Conservation (phyloP, 257 asterid species). For the Fraxinus excelsior region DNA sequence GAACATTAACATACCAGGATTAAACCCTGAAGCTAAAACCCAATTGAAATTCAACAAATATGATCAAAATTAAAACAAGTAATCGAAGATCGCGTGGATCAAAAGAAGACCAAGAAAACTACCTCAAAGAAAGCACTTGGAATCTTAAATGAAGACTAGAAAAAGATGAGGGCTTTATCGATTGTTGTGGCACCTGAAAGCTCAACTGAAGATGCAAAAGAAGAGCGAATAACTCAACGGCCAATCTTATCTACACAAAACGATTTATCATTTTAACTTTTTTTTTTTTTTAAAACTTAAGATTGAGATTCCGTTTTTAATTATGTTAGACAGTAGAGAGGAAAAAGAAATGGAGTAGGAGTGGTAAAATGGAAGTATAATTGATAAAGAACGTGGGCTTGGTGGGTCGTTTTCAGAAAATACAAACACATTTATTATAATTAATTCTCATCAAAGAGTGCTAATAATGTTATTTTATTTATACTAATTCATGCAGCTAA, state of each 20-base stretch:
- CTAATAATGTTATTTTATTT: not conserved
- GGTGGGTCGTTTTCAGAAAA: conserved; percentile 36
- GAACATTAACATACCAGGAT: conserved; percentile 23
- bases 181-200: conserved; percentile 27
- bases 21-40: conserved; percentile 28
- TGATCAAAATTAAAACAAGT: conserved; percentile 26
- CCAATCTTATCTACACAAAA: conserved; percentile 35
- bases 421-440: conserved; percentile 6
- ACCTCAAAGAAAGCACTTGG: conserved; percentile 12
- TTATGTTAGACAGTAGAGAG: conserved; percentile 23
- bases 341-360: not conserved
- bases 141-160: conserved; percentile 6
- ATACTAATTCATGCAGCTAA: conserved; percentile 12
- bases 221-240: conserved; percentile 19
- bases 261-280: conserved; percentile 15
- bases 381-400: conserved; percentile 39
- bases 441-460: not conserved
- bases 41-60: conserved; percentile 31
- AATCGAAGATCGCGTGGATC: conserved; percentile 32
- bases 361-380: not conserved
- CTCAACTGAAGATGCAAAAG: conserved; percentile 23
- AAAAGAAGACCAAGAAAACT: conserved; percentile 4
- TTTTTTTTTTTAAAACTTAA: conserved; percentile 17
- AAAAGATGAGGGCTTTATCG: conserved; percentile 23
- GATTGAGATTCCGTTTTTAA: conserved; percentile 42